These are phyloP conservation scores for Sporothrix mexicana DNA, from an alignment of 2,329 filamentous ascomycete species.

Conservation along the genomic window DNA sequence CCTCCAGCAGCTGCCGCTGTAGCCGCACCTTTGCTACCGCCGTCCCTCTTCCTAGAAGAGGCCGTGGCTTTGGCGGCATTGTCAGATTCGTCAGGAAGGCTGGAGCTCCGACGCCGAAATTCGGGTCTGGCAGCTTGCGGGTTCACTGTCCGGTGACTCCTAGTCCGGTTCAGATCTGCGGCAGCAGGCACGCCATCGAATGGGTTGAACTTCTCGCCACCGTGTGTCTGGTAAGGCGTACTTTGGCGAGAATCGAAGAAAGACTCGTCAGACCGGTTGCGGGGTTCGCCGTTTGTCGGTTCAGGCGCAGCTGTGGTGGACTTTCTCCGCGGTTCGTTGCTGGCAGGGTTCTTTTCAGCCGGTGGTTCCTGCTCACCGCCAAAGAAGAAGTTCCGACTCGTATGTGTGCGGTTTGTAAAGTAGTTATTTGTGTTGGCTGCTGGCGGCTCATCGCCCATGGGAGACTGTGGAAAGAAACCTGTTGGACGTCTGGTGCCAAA, in stretches of 20 bases:
- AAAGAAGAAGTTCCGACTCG: constrained; percentile 14
- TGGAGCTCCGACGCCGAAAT: constrained; percentile 44
- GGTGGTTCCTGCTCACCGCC: constrained; percentile 14
- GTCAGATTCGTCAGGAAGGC: constrained; percentile 44
- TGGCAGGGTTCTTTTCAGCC: constrained; percentile 38
- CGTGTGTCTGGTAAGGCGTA: constrained; percentile 61
- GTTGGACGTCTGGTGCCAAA: constrained; percentile 57
- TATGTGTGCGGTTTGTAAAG: constrained; percentile 47
- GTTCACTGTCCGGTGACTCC: constrained; percentile 51
- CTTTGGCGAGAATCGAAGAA: constrained; percentile 59
- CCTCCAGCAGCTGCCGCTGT: neutral
- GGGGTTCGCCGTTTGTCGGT: constrained; percentile 42
- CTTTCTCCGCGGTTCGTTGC: constrained; percentile 42
- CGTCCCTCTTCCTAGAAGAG: constrained; percentile 12
- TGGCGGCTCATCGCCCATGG: constrained; percentile 59
- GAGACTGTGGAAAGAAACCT: constrained; percentile 58
- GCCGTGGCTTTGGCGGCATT: constrained; percentile 36
- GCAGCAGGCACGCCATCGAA: constrained; percentile 52
- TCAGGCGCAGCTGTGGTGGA: constrained; percentile 56
- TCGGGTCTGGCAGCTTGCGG: constrained; percentile 36
- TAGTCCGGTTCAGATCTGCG: constrained; percentile 51
- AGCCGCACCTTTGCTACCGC: too few relatives aligned
- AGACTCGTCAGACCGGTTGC: constrained; percentile 36
- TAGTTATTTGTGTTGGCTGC: constrained; percentile 58
- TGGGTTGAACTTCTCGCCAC: constrained; percentile 65